Percentiles rank a stretch among this genome's conserved stretches.
These are phyloP conservation scores for Fragaria iinumae DNA, from an alignment of 306 rosid genomes.

Conservation along the genomic window DNA sequence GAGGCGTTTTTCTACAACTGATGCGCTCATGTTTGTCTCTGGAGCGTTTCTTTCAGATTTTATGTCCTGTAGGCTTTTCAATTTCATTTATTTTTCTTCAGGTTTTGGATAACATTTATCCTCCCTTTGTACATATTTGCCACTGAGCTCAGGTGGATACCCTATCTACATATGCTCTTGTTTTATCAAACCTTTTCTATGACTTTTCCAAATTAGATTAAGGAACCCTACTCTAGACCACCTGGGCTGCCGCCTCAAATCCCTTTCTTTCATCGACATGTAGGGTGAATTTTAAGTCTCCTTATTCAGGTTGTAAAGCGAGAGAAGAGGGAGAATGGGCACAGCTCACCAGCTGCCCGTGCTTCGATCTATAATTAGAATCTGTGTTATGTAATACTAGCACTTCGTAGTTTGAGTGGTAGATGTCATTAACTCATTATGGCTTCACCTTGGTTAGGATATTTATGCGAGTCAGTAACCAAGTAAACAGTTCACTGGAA, in stretches of 20 bases:
- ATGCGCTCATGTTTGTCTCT: not conserved
- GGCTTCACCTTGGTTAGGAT: not conserved
- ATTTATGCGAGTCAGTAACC: not conserved
- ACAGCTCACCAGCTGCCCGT: not conserved
- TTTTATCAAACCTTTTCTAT: not conserved
- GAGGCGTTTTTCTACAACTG: not conserved
- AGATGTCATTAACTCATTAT: not conserved
- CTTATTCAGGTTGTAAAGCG: not conserved
- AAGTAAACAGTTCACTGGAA: not conserved
- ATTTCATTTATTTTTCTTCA: not conserved
- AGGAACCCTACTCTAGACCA: conserved; percentile 7
- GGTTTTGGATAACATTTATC: not conserved
- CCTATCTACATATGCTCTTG: not conserved
- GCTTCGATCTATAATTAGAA: not conserved
- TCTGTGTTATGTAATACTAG: not conserved
- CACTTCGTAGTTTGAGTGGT: conserved; percentile 2
- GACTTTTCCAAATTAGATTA: not conserved
- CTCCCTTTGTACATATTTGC: not conserved
- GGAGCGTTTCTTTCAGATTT: not conserved
- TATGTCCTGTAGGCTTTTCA: not conserved
- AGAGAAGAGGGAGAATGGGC: not conserved
- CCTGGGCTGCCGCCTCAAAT: not conserved
- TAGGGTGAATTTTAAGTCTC: not conserved
- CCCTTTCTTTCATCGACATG: not conserved
- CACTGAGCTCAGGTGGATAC: not conserved